Conservation (phyloP, 495 filamentous ascomycete genomes). For the Neurospora sp. region DNA sequence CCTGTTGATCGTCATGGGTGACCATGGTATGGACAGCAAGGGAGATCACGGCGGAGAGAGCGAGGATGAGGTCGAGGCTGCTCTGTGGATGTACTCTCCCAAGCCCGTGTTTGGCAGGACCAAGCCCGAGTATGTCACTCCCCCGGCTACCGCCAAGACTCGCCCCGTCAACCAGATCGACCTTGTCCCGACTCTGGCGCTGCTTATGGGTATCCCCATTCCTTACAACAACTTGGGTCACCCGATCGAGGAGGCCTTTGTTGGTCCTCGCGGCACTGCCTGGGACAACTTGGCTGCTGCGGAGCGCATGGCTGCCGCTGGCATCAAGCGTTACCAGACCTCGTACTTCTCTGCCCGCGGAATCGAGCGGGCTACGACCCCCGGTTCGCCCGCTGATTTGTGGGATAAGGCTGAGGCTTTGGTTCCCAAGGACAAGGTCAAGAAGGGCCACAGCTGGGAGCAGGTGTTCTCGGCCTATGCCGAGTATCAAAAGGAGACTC, state of each 20-base stretch:
- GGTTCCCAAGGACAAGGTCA: slow-evolving; percentile 15
- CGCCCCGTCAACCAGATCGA: slow-evolving; percentile 91
- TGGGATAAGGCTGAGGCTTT: slow-evolving; percentile 41
- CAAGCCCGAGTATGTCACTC: slow-evolving; percentile 45
- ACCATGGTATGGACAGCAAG: slow-evolving; percentile 96
- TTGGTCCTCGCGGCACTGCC: slow-evolving; percentile 52
- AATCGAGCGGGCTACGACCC: slow-evolving; percentile 46
- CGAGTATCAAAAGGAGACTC: slow-evolving; percentile 64
- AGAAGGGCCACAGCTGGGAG: slow-evolving; percentile 20
- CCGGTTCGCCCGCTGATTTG: slow-evolving; percentile 44
- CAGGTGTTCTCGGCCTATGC: slow-evolving; percentile 49
- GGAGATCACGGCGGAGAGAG: slow-evolving; percentile 97
- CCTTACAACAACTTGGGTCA: slow-evolving; percentile 96
- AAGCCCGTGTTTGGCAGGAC: slow-evolving; percentile 70
- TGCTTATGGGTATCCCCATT: slow-evolving; percentile 83
- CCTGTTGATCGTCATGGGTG: slow-evolving; percentile 88
- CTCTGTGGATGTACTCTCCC: slow-evolving; percentile 97
- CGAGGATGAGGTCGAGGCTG: slow-evolving; percentile 86
- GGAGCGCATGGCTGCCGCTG: slow-evolving; percentile 66
- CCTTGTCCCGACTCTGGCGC: slow-evolving; percentile 79
- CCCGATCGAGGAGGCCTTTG: slow-evolving; percentile 90
- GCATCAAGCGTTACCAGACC: slow-evolving; percentile 79
- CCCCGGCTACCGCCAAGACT: slow-evolving; percentile 64
- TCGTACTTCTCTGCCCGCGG: slow-evolving; percentile 48
- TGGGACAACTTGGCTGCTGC: slow-evolving; percentile 68